Evolutionary conservation across 352 stramenopile species (phyloP).

Genomic region (Plasmopara halstedii): DNA sequence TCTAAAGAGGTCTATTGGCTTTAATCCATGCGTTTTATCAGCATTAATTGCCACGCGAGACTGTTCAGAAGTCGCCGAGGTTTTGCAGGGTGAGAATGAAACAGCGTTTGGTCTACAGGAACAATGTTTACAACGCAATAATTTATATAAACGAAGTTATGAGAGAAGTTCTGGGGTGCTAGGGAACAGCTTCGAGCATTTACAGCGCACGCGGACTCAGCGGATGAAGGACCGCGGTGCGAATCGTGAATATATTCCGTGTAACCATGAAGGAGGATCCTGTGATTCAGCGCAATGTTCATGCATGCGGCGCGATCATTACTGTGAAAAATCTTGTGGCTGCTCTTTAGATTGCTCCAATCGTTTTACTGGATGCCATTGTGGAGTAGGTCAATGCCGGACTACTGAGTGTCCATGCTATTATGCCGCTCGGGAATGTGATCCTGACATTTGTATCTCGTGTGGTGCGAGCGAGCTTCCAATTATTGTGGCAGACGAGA

Average conservation of each 20-base stretch:
- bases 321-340: conserved; percentile 61
- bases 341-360: conserved; percentile 66
- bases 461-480: conserved; percentile 63
- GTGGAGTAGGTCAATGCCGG: conserved; percentile 44
- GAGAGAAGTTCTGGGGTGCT: conserved; percentile 28
- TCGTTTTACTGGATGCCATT: conserved; percentile 66
- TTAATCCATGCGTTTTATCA: conserved; percentile 35
- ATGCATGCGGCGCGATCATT: conserved; percentile 79
- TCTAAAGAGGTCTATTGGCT: conserved; percentile 26
- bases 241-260: conserved; percentile 70
- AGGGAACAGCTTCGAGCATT: conserved; percentile 60
- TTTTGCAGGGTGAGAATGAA: conserved; percentile 6
- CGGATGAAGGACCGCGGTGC: conserved; percentile 75
- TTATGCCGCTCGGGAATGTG: conserved; percentile 59
- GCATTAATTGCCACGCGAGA: conserved; percentile 31
- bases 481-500: conserved; percentile 32
- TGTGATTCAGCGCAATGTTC: conserved; percentile 63
- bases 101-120: conserved; percentile 7
- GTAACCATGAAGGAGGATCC: conserved; percentile 39
- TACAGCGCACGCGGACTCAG: conserved; percentile 60
- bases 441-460: conserved; percentile 57
- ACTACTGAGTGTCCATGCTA: conserved; percentile 61
- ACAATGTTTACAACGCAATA: conserved; percentile 10
- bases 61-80: conserved; percentile 31
- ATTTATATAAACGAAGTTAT: conserved; percentile 10